Conservation (phyloP, 1,284 basidiomycete species). For the Apiotrichum sp. region DNA sequence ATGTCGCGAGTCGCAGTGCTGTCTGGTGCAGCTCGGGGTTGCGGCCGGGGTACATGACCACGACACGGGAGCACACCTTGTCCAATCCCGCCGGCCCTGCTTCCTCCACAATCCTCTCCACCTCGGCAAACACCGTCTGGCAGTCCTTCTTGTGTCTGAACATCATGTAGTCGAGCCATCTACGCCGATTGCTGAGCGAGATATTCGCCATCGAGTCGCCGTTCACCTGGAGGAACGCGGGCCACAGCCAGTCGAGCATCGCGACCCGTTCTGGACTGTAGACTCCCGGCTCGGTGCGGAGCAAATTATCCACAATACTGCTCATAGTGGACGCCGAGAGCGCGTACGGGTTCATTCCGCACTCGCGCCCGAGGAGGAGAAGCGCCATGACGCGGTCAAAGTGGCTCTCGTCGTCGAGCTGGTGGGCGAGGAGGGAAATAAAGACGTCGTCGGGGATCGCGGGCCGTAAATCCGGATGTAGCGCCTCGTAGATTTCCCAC, state of each 20-base stretch:
- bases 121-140: neutral
- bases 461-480: slow-evolving; percentile 27
- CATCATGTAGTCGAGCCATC: slow-evolving; percentile 8
- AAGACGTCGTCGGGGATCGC: slow-evolving; percentile 38
- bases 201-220: neutral
- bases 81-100: slow-evolving; percentile 16
- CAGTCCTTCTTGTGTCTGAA: slow-evolving; percentile 4
- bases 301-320: neutral
- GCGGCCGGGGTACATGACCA: slow-evolving; percentile 2
- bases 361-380: slow-evolving; percentile 25
- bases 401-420: slow-evolving; percentile 12
- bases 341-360: slow-evolving; percentile 20
- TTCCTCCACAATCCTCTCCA: slow-evolving; percentile 19
- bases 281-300: too few species aligned
- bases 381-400: slow-evolving; percentile 15
- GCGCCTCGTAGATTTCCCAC: slow-evolving; percentile 28
- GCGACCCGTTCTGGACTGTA: too few species aligned
- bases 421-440: slow-evolving; percentile 25
- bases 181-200: slow-evolving; percentile 1
- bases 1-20: slow-evolving; percentile 10
- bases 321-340: slow-evolving; percentile 11
- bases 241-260: slow-evolving; percentile 17
- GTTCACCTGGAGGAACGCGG: neutral
- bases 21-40: neutral
- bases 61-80: neutral